These are phyloP conservation scores for Penicillium sp. DNA, from an alignment of 2,329 filamentous ascomycete genomes.

Conservation along the genomic window DNA sequence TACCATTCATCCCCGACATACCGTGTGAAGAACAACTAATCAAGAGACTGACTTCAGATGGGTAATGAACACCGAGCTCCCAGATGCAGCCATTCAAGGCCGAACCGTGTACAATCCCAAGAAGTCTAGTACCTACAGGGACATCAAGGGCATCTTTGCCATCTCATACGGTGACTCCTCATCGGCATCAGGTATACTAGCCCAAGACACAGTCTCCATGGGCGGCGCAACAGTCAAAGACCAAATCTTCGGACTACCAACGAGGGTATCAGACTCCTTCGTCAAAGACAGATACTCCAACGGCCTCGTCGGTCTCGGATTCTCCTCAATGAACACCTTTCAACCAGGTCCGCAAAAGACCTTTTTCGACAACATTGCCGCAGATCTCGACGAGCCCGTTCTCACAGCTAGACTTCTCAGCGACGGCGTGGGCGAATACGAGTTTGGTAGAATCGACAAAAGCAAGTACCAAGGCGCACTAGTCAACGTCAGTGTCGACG, in stretches of 20 bases:
- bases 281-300: conserved; percentile 55
- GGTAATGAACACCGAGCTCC: conserved; percentile 61
- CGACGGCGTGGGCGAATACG: conserved; percentile 58
- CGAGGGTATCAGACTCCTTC: conserved; percentile 54
- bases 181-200: conserved; percentile 56
- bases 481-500: conserved; percentile 57
- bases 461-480: conserved; percentile 59
- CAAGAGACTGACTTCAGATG: too few species aligned
- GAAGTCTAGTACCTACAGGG: conserved; percentile 49
- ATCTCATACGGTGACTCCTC: conserved; percentile 67
- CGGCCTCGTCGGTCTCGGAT: conserved; percentile 65
- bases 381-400: conserved; percentile 57
- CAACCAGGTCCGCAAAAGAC: conserved; percentile 59
- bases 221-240: conserved; percentile 56
- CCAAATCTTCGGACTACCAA: conserved; percentile 65
- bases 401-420: conserved; percentile 65
- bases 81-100: conserved; percentile 39
- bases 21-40: too few species aligned
- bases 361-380: conserved; percentile 65
- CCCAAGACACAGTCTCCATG: conserved; percentile 61
- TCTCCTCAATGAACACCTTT: conserved; percentile 60
- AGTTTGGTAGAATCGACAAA: conserved; percentile 65
- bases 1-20: too few species aligned
- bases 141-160: conserved; percentile 49
- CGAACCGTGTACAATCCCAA: conserved; percentile 53